phyloP scores from a whole-genome alignment of 2,329 filamentous ascomycete genomes.

The Xylariaceae sp. region DNA sequence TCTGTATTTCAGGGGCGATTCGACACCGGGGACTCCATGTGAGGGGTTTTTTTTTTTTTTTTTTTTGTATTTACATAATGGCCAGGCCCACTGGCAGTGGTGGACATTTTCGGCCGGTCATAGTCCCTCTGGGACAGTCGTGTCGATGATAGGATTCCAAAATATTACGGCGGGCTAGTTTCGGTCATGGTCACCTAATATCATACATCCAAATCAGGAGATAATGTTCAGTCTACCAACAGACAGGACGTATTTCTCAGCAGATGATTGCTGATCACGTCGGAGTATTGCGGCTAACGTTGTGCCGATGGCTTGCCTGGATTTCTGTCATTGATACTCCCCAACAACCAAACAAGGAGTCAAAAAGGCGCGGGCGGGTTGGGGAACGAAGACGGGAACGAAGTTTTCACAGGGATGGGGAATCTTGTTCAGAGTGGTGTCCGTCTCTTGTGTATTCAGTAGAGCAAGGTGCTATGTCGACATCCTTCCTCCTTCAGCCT shows the following conservation, averaged over 20 bases:
- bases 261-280: not conserved
- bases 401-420: constrained; percentile 1
- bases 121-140: not conserved
- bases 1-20: constrained; percentile 8
- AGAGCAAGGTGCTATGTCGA: constrained; percentile 11
- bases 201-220: no score
- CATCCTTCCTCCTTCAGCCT: constrained; percentile 3
- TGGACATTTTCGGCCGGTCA: not conserved
- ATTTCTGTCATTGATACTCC: no score
- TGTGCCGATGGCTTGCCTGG: no score
- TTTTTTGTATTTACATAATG: constrained; percentile 3
- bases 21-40: not conserved
- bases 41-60: constrained; percentile 4
- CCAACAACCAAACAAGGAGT: not conserved
- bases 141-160: not conserved
- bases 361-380: constrained; percentile 2
- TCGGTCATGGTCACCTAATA: not conserved
- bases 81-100: not conserved
- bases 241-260: no score
- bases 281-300: no score
- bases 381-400: constrained; percentile 8
- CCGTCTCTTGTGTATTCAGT: constrained; percentile 17
- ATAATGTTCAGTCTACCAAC: no score
- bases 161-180: not conserved
- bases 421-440: constrained; percentile 8